Base-by-base conservation (phyloP, 2,329 filamentous ascomycete genomes). In the Neospermospora avenae region DNA sequence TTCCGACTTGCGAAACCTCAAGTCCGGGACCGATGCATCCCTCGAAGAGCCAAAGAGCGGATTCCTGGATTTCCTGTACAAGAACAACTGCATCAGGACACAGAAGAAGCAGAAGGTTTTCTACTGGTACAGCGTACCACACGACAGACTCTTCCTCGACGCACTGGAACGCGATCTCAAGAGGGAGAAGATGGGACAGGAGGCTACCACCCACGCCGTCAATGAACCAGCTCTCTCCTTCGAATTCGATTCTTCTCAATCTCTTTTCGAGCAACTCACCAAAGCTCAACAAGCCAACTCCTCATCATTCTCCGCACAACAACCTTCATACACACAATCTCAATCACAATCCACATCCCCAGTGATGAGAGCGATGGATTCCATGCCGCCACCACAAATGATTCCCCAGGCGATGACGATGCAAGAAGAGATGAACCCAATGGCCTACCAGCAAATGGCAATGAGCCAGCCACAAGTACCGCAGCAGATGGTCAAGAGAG, bases 81-180 rank as follows among this genome's bases (percentile, higher is more conserved):
- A 99, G 84, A 99, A 99, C 84, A 99, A 99, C 81, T 99, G 95
- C 83, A 99, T 99, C 70, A 88, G 95, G 69, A 99, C 95, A 39
- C 95, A 99, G 77, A 99, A 99, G 86, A 99, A 99, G 84, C 95
- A 99, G 74, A 99, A 99, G 82, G 95, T 99, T 67, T 99, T 99
- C 74, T 99, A 98, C 80, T 99, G 95, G 95, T 99, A 98, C 79
- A 97, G 93, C 79, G 95, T 99, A 51, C 95, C 95, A 1, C 95
- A 99, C 75, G 95, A 99, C 77, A 87, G 95, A 57, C 86, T 99
- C 55, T 99, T 99, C 78, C 87, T 99, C 68, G 95, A 99, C 79
- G 95, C 95, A 41, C 81, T 99, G 70, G 95, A 99, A 82, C 89
- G 95, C 67, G 95, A 99, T 74, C 79, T 99, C 73, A 99, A 99